Conservation (phyloP, 495 filamentous ascomycete species). For the Aspergillus coremiiformis region DNA sequence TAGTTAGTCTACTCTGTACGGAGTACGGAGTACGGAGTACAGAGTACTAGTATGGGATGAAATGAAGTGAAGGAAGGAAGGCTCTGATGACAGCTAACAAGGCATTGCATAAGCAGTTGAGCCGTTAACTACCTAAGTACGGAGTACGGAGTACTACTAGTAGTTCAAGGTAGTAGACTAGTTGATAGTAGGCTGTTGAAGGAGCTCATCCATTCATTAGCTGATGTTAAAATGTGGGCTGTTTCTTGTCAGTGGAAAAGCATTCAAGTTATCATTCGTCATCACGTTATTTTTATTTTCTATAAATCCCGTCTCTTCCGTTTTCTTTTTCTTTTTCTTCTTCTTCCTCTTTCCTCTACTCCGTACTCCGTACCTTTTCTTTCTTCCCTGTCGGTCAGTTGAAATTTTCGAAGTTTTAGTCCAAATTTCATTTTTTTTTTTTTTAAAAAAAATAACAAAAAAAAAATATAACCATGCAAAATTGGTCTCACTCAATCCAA, state of each 20-base stretch:
- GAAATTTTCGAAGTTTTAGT: too few relatives aligned
- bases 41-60: not conserved
- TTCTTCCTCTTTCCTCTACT: not conserved
- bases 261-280: not conserved
- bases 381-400: too few relatives aligned
- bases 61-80: not conserved
- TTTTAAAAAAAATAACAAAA: too few relatives aligned
- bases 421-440: too few relatives aligned
- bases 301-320: not conserved
- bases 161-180: too few relatives aligned
- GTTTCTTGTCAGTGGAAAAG: constrained; percentile 6
- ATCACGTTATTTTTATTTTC: not conserved
- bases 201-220: not conserved
- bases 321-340: not conserved
- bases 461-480: too few relatives aligned
- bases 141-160: too few relatives aligned
- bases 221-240: constrained; percentile 2
- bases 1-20: too few relatives aligned
- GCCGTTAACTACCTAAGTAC: not conserved
- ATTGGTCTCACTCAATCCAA: too few relatives aligned
- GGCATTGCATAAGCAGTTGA: not conserved
- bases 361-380: too few relatives aligned
- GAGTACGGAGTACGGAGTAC: too few relatives aligned
- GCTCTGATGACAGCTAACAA: not conserved
- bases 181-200: too few relatives aligned